Base-by-base conservation (phyloP, 345 rosid genomes). In the Schrenkiella parvula region DNA sequence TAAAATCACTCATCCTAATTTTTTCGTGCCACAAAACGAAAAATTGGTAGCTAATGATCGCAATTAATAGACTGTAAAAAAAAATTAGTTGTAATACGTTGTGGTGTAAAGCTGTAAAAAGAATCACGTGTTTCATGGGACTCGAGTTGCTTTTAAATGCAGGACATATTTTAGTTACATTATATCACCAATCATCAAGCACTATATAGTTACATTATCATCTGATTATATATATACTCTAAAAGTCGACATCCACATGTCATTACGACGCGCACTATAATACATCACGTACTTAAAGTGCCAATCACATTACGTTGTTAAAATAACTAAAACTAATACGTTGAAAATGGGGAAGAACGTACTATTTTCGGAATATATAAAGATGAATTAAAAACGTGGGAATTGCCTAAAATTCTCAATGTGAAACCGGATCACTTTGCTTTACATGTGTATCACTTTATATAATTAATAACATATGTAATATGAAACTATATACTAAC, bases 301-400 rank as follows among this genome's bases (percentile, higher is more conserved):
- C 66, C 15, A 50, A 53, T 32, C 46, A 9, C 57, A 50, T 54
- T 53, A 35, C 47, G n/a, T 52, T 31, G 29, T 3, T n/a, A 46
- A 29, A 62, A 5, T 39, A 38, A 38, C 18, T 43, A 50, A 13
- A 61, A 46, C 3, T 70, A 47, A 35, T 47, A 70, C 19, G 22
- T 35, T 25, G 48, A 48, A 58, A 46, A 4, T 59, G 41, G 51
- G 57, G 41, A 60, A 60, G 8, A 28, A 3, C 68, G 8, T 38
- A 3, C 68, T 61, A 28, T 50, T 51, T 59, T 28, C 12, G 18
- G 52, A 52, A 50, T 19, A 32, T 46, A 50, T 28, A 61, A 14
- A 35, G 29, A 29, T 42, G 64, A 13, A 55, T 18, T 21, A 2
- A 68, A 54, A 29, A 71, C 75, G 68, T 71, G 75, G 31, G 22